These are phyloP conservation scores for Friedmanniomyces simplex DNA, from an alignment of 495 filamentous ascomycete genomes.

Conservation along the genomic window DNA sequence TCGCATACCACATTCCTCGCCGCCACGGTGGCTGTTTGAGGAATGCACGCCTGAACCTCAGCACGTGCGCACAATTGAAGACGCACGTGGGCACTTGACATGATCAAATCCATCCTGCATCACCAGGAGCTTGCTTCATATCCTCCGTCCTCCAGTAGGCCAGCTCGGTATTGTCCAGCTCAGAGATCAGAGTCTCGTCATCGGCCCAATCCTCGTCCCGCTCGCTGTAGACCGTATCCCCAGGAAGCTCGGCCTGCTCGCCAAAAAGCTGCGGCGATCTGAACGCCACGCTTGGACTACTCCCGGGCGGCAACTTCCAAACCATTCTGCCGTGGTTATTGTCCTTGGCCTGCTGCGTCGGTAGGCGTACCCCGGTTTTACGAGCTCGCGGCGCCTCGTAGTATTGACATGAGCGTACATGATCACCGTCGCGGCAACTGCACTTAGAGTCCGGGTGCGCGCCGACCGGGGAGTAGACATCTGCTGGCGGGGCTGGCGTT, in stretches of 20 bases:
- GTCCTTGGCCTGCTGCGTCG: not conserved
- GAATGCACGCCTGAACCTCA: not conserved
- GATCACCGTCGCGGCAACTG: not conserved
- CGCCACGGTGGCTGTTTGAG: not conserved
- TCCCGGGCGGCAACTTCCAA: not conserved
- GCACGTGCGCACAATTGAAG: too few relatives aligned
- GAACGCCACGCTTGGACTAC: not conserved
- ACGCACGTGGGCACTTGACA: not conserved
- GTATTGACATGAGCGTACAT: not conserved
- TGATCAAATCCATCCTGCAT: slow-evolving; percentile 7
- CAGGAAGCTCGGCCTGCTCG: slow-evolving; percentile 11
- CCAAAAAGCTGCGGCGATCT: slow-evolving; percentile 6
- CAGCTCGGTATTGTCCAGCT: slow-evolving; percentile 1
- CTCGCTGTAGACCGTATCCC: not conserved
- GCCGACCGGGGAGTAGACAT: not conserved
- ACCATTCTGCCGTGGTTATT: not conserved
- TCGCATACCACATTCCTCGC: not conserved
- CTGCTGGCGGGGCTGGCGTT: not conserved
- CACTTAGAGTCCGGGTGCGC: not conserved
- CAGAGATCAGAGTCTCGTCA: not conserved
- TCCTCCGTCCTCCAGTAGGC: slow-evolving; percentile 7
- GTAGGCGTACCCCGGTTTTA: not conserved
- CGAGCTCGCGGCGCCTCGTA: not conserved
- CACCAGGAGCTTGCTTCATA: not conserved
- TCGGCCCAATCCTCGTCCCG: slow-evolving; percentile 3